Evolutionary conservation across 352 stramenopile genomes (phyloP).

Genomic region (Aphanomyces invadans): DNA sequence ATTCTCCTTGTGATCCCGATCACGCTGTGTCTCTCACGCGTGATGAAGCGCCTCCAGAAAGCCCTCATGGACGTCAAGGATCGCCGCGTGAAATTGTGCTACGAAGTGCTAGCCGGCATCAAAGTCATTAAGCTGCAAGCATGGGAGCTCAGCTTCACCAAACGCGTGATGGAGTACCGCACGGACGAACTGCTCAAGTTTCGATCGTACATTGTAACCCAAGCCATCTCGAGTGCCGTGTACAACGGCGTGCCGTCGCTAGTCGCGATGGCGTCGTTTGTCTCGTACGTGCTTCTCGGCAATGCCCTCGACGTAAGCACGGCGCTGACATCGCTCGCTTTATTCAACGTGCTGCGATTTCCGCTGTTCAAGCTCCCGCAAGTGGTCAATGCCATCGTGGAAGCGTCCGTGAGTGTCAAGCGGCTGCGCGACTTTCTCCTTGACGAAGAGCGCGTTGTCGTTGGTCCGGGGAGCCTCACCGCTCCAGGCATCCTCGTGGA

Average conservation of each 20-base stretch:
- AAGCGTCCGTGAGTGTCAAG: conserved; percentile 73
- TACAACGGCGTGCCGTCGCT: conserved; percentile 84
- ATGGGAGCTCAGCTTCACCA: conserved; percentile 87
- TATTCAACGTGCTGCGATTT: conserved; percentile 97
- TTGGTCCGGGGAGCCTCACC: conserved; percentile 62
- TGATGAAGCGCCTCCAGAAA: conserved; percentile 81
- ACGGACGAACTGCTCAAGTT: conserved; percentile 73
- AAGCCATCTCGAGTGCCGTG: conserved; percentile 50
- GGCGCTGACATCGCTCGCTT: conserved; percentile 90
- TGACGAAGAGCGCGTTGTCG: conserved; percentile 58
- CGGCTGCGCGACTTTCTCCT: conserved; percentile 51
- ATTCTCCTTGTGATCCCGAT: conserved; percentile 92
- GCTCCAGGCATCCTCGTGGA: conserved; percentile 35
- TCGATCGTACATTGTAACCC: conserved; percentile 47
- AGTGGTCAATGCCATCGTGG: conserved; percentile 92
- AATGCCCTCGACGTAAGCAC: conserved; percentile 88
- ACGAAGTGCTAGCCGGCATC: conserved; percentile 90
- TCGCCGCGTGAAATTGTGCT: conserved; percentile 88
- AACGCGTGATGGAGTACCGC: conserved; percentile 48
- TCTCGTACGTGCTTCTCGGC: conserved; percentile 63
- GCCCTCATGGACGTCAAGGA: conserved; percentile 89
- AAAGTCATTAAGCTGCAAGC: conserved; percentile 96
- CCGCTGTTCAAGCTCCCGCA: conserved; percentile 95
- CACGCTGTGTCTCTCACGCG: conserved; percentile 80
- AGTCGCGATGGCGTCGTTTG: conserved; percentile 89